A percentile compares a stretch with the other conserved stretches of the same genome.
These are phyloP conservation scores for Saccharomycopsis oosterbeekiorum DNA, from an alignment of 805 yeast genomes.

Conservation along the genomic window DNA sequence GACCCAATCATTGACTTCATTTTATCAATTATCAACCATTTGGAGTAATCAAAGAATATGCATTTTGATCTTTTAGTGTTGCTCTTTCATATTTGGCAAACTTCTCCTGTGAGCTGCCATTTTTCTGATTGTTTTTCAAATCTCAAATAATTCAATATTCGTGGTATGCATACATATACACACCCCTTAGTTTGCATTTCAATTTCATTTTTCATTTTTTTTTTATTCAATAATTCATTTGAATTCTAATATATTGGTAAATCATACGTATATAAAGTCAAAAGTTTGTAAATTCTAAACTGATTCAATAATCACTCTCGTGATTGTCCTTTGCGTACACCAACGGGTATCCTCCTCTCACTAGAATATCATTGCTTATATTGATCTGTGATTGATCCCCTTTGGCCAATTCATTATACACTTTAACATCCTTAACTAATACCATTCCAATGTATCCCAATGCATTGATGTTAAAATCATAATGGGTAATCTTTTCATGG, in stretches of 20 bases:
- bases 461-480: slow-evolving; percentile 48
- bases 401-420: slow-evolving; percentile 35
- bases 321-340: not conserved
- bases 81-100: not conserved
- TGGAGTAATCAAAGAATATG: not conserved
- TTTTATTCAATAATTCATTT: not conserved
- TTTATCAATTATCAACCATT: not conserved
- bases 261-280: not conserved
- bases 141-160: not conserved
- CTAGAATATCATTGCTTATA: not conserved
- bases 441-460: slow-evolving; percentile 74
- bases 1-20: not conserved
- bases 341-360: not conserved
- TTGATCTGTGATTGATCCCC: not conserved
- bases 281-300: not conserved
- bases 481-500: slow-evolving; percentile 28
- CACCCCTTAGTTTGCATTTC: not conserved
- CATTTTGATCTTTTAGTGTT: no score
- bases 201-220: no score
- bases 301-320: not conserved
- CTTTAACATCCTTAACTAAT: slow-evolving; percentile 58
- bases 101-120: no score
- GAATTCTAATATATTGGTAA: not conserved
- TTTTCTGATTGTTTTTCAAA: no score
- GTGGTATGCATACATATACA: not conserved